Base-by-base conservation (phyloP, 768 basidiomycete genomes). In the Clitopilus passeckerianus region DNA sequence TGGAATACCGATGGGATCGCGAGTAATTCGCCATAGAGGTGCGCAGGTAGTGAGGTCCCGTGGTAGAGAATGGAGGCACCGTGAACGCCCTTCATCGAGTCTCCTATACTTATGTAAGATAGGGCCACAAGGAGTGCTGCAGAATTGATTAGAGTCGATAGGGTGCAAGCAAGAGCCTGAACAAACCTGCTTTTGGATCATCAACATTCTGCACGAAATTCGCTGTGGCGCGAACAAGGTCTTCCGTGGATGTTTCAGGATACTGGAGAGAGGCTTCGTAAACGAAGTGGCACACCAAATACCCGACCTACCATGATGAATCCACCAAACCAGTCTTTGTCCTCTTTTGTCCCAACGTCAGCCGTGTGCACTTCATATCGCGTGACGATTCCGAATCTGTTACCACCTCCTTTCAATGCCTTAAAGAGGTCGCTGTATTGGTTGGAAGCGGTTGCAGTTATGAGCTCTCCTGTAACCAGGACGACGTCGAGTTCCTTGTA, bases 381-480 rank as follows among this genome's bases (percentile, higher is more conserved):
- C 14, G 78, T 78, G 16, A 78, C 76, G 46, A 80, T 78, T 1
- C 77, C 78, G 61, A 79, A 77, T 10, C 77, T 70, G 65, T 75
- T 79, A 3, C 69, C 77, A n/a, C 77, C 77, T 5, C 78, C 78
- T 61, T 79, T 78, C 54, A 80, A 67, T 3, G 77, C 77, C 37
- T 72, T 70, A 66, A 80, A 78, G 18, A 80, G 70, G 59, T 79
- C 78, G 1, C 73, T 66, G 54, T 77, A 74, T 62, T 73, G 54
- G 56, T 80, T 79, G 2, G 67, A 71, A 6, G 70, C 72, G 0
- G 70, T 79, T 1, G 76, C 77, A 7, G 77, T 79, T 9, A 80
- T 74, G 1, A 76, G 59, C 18, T 70, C 59, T 1, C 79, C 79
- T 34, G 67, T 72, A 2, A 75, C 75, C 9, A 79, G 68, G 12